These are phyloP conservation scores for Caloboletus firmus DNA, from an alignment of 1,284 basidiomycete genomes.

Conservation along the genomic window DNA sequence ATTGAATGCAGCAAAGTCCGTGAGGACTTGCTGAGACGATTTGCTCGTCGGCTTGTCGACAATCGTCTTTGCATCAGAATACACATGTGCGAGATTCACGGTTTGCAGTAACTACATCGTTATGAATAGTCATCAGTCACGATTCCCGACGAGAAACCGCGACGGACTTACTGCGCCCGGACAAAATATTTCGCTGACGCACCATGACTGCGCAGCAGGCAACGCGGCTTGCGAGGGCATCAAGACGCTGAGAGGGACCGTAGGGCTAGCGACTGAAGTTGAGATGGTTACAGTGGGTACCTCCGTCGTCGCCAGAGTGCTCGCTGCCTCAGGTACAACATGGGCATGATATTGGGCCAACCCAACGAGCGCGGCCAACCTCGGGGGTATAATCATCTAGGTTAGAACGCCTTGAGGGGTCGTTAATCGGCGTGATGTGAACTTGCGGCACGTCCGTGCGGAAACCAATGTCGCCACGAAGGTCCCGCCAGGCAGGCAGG, in stretches of 20 bases:
- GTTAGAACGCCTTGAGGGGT: neutral
- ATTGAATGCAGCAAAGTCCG: conserved; percentile 65
- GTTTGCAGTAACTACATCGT: conserved; percentile 72
- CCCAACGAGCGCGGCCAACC: conserved; percentile 15
- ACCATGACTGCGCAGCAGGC: conserved; percentile 77
- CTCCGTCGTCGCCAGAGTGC: conserved; percentile 14
- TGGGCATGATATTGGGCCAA: conserved; percentile 8
- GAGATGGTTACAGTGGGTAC: conserved; percentile 44
- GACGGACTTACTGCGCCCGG: conserved; percentile 64
- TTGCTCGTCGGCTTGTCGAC: conserved; percentile 87
- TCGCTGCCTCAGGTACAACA: conserved; percentile 14
- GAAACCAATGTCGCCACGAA: neutral
- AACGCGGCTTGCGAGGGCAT: conserved; percentile 69
- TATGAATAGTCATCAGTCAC: neutral
- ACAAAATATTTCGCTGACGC: conserved; percentile 81
- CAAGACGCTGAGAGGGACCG: conserved; percentile 49
- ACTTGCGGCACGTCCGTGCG: neutral
- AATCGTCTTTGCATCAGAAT: conserved; percentile 84
- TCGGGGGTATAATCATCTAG: conserved; percentile 12
- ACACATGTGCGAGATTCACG: conserved; percentile 77
- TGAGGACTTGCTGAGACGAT: conserved; percentile 61
- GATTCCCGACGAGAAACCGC: neutral
- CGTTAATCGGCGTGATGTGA: neutral
- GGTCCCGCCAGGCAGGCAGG: neutral
- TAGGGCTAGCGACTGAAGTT: conserved; percentile 68